phyloP scores from a whole-genome alignment of 208 protist genomes.

The Trypanosoma mega region DNA sequence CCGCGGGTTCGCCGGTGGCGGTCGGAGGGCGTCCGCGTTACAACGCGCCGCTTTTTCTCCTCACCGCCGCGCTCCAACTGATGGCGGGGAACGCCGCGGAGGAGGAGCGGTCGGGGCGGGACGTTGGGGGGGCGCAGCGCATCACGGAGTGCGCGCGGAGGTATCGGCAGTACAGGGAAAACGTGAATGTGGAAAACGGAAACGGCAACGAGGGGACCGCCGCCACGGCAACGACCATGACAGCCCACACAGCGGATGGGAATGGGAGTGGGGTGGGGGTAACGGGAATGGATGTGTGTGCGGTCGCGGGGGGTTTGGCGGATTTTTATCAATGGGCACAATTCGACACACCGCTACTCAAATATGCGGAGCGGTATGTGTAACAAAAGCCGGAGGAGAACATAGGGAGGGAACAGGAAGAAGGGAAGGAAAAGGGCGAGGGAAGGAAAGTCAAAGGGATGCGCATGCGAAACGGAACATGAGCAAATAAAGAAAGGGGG shows the following conservation, averaged over 20 bases:
- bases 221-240: slow-evolving; percentile 1
- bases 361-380: slow-evolving; percentile 52
- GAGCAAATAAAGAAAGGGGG: too few relatives aligned
- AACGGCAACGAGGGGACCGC: too few relatives aligned
- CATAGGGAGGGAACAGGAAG: background rate
- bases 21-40: slow-evolving; percentile 31
- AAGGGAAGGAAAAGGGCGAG: slow-evolving; percentile 6
- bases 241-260: background rate
- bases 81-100: slow-evolving; percentile 80
- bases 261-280: slow-evolving; percentile 11
- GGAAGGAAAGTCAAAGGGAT: too few relatives aligned
- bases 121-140: slow-evolving; percentile 49
- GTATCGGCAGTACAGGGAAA: slow-evolving; percentile 69
- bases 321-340: slow-evolving; percentile 91
- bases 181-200: slow-evolving; percentile 46
- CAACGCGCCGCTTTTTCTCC: slow-evolving; percentile 71
- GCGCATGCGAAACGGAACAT: too few relatives aligned
- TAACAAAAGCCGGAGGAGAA: background rate
- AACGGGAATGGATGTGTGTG: slow-evolving; percentile 29
- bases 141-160: slow-evolving; percentile 50
- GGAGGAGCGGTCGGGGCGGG: too few relatives aligned
- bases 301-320: slow-evolving; percentile 40
- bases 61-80: slow-evolving; percentile 73
- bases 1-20: background rate
- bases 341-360: slow-evolving; percentile 63